Evolutionary conservation across 2,329 filamentous ascomycete species (phyloP).

Genomic region (Penicillium fuscoglaucum): DNA sequence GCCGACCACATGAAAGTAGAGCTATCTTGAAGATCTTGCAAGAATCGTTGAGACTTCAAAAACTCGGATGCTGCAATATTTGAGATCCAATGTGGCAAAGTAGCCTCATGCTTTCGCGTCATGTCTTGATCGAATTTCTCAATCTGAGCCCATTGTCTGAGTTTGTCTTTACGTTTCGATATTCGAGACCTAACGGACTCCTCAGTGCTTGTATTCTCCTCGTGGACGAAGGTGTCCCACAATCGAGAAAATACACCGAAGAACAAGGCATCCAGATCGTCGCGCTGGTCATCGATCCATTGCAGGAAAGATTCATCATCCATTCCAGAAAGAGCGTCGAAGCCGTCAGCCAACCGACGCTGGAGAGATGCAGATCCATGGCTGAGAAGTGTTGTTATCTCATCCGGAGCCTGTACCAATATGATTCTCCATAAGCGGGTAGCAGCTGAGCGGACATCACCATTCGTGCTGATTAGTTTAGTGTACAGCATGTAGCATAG

Average conservation of each 20-base stretch:
- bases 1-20: slow-evolving; percentile 72
- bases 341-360: slow-evolving; percentile 69
- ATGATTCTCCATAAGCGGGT: slow-evolving; percentile 89
- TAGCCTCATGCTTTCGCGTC: slow-evolving; percentile 78
- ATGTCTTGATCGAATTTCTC: slow-evolving; percentile 68
- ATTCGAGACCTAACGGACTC: slow-evolving; percentile 72
- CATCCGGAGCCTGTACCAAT: slow-evolving; percentile 86
- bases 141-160: slow-evolving; percentile 77
- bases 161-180: slow-evolving; percentile 73
- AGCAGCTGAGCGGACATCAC: slow-evolving; percentile 69
- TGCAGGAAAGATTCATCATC: slow-evolving; percentile 84
- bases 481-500: slow-evolving; percentile 92
- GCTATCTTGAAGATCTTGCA: slow-evolving; percentile 94
- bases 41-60: slow-evolving; percentile 81
- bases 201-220: slow-evolving; percentile 77
- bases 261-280: slow-evolving; percentile 78
- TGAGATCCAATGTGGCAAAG: slow-evolving; percentile 87
- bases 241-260: slow-evolving; percentile 74
- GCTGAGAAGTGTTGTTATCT: slow-evolving; percentile 71
- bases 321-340: slow-evolving; percentile 79
- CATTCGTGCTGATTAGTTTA: slow-evolving; percentile 72
- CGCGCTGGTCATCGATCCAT: slow-evolving; percentile 83
- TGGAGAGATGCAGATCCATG: slow-evolving; percentile 71
- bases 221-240: slow-evolving; percentile 84
- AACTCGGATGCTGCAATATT: slow-evolving; percentile 93